A percentile compares a stretch with the other conserved stretches of the same genome.
Conservation (phyloP, 1,139 yeast genomes). For the Blastobotrys illinoisensis region DNA sequence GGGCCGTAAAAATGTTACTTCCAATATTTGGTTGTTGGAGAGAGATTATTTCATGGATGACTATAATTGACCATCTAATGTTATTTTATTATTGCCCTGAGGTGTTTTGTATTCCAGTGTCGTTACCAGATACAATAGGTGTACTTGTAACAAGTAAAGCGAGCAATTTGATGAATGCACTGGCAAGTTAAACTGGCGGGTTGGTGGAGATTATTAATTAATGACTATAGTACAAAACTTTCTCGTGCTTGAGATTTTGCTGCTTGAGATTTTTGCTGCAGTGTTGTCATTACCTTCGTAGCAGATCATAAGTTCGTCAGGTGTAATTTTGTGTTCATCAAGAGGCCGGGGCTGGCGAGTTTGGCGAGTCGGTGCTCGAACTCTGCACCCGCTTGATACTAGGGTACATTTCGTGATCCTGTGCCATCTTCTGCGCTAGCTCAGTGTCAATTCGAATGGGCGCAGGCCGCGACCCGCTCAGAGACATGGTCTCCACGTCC, state of each 20-base stretch:
- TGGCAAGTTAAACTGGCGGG: background rate
- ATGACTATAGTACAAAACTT: background rate
- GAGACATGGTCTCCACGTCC: constrained; percentile 14
- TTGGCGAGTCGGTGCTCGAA: constrained; percentile 4
- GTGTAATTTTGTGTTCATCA: background rate
- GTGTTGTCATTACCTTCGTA: background rate
- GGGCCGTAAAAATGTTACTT: too few species aligned
- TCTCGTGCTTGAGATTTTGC: background rate
- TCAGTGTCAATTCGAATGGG: constrained; percentile 18
- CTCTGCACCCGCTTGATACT: constrained; percentile 13
- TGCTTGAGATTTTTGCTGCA: background rate
- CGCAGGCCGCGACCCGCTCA: constrained; percentile 15
- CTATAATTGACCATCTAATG: too few species aligned
- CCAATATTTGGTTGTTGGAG: too few species aligned
- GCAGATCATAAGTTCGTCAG: background rate
- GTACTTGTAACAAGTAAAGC: too few species aligned
- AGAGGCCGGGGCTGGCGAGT: background rate
- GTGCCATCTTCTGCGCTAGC: constrained; percentile 16
- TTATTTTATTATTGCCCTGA: too few species aligned
- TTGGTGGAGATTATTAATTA: background rate
- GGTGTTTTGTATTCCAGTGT: too few species aligned
- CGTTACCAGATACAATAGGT: too few species aligned
- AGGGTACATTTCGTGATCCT: constrained; percentile 15
- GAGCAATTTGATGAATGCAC: too few species aligned
- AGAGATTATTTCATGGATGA: too few species aligned